Evolutionary conservation across 768 basidiomycete species (phyloP).

Genomic region (Rhizopogon sp.): DNA sequence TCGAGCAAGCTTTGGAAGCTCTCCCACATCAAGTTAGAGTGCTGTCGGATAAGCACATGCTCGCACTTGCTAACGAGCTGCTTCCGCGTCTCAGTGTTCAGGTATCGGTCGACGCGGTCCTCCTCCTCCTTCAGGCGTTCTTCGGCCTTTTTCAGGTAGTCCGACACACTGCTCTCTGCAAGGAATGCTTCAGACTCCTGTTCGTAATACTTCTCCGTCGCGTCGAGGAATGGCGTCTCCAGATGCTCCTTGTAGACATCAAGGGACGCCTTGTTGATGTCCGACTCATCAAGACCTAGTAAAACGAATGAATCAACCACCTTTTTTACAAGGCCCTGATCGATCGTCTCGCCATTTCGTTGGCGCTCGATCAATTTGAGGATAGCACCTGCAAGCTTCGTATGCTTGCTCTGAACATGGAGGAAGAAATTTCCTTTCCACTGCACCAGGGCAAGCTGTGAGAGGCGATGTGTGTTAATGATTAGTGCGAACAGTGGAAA

Average conservation of each 20-base stretch:
- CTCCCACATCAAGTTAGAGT: slow-evolving; percentile 83
- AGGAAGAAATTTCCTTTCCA: slow-evolving; percentile 93
- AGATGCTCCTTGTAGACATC: slow-evolving; percentile 93
- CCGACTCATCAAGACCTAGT: slow-evolving; percentile 87
- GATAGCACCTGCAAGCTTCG: slow-evolving; percentile 83
- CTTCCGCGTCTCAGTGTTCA: slow-evolving; percentile 86
- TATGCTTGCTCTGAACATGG: slow-evolving; percentile 76
- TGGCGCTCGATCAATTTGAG: slow-evolving; percentile 89
- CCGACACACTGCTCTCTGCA: slow-evolving; percentile 82
- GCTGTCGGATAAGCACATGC: slow-evolving; percentile 84
- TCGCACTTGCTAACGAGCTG: slow-evolving; percentile 81
- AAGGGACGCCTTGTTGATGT: slow-evolving; percentile 88
- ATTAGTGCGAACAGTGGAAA: background rate
- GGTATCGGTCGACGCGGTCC: slow-evolving; percentile 89
- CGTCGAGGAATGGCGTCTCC: slow-evolving; percentile 81
- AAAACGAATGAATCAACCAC: slow-evolving; percentile 95
- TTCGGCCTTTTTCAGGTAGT: slow-evolving; percentile 94
- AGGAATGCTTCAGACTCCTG: slow-evolving; percentile 90
- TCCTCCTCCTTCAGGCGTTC: slow-evolving; percentile 91
- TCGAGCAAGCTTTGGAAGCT: slow-evolving; percentile 88
- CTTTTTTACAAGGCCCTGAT: slow-evolving; percentile 89
- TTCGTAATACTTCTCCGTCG: slow-evolving; percentile 89
- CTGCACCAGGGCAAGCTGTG: slow-evolving; percentile 86
- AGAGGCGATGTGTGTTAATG: slow-evolving; percentile 1
- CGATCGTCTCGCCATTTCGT: slow-evolving; percentile 90